A percentile compares a stretch with the other conserved stretches of the same genome.
phyloP scores from a whole-genome alignment of 225 moss, liverwort and hornwort genomes.

The Physcomitrium patens region DNA sequence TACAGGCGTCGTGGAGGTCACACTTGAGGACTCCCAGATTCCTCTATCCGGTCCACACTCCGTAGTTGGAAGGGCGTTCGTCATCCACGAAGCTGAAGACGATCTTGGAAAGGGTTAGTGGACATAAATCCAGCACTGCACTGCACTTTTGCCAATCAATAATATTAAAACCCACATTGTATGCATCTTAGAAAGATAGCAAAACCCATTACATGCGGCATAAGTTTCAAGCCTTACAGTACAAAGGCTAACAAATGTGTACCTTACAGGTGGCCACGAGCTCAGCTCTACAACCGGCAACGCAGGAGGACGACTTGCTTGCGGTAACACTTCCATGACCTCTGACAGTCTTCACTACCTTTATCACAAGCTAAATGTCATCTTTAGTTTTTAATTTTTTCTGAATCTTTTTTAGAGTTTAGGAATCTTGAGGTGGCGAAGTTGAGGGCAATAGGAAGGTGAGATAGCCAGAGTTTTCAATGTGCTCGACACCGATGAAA shows the following conservation, averaged over 20 bases:
- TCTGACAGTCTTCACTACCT: too few species aligned
- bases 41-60: constrained; percentile 48
- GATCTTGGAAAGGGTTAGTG: constrained; percentile 59
- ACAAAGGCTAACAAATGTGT: background rate
- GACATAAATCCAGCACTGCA: background rate
- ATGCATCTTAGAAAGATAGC: too few species aligned
- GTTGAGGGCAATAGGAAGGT: too few species aligned
- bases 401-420: too few species aligned
- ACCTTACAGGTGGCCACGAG: constrained; percentile 44
- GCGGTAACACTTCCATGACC: constrained; percentile 33
- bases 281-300: constrained; percentile 54
- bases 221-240: too few species aligned
- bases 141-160: background rate
- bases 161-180: too few species aligned
- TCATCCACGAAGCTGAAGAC: constrained; percentile 53
- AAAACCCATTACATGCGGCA: background rate
- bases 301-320: constrained; percentile 58
- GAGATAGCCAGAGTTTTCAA: background rate
- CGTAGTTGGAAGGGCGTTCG: constrained; percentile 57
- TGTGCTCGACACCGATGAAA: background rate
- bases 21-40: constrained; percentile 38
- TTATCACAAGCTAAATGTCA: too few species aligned
- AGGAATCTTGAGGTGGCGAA: too few species aligned
- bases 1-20: constrained; percentile 42
- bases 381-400: too few species aligned